Evolutionary conservation across 345 rosid species (phyloP).

Genomic region (Linum lewisii): DNA sequence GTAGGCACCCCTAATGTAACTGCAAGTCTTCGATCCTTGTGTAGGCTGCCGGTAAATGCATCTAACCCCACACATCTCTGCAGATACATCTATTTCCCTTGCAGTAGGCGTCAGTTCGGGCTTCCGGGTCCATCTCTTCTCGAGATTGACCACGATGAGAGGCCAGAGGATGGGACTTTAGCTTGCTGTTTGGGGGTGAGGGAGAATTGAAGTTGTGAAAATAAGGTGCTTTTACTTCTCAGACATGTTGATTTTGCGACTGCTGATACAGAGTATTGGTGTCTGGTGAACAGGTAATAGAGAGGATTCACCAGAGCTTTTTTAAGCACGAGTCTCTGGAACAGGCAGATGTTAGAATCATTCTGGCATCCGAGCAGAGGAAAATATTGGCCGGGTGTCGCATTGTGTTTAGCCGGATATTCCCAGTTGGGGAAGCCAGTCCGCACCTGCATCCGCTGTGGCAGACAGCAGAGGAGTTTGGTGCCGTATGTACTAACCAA

Average conservation of each 20-base stretch:
- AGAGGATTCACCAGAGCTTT: conserved; percentile 67
- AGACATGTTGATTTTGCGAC: not conserved
- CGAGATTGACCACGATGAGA: conserved; percentile 92
- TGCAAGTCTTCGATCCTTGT: not conserved
- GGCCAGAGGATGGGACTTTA: conserved; percentile 94
- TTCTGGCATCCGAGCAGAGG: conserved; percentile 73
- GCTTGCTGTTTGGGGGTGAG: conserved; percentile 92
- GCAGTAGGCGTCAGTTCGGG: conserved; percentile 97
- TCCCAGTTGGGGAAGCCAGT: conserved; percentile 88
- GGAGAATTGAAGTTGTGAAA: conserved; percentile 16
- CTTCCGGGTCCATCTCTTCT: conserved; percentile 96
- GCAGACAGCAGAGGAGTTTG: conserved; percentile 98
- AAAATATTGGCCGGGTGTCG: conserved; percentile 84
- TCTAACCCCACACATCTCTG: conserved; percentile 12
- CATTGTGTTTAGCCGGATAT: conserved; percentile 79
- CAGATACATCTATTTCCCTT: conserved; percentile 94
- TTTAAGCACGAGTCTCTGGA: conserved; percentile 61
- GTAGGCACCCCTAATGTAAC: conserved; percentile 26
- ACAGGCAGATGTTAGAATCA: conserved; percentile 82
- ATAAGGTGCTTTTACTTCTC: too few relatives aligned
- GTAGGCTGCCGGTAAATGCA: not conserved
- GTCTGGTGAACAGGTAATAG: conserved; percentile 58
- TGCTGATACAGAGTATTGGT: not conserved
- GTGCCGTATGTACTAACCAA: conserved; percentile 86
- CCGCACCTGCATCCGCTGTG: conserved; percentile 93